A percentile compares a stretch with the other conserved stretches of the same genome.
phyloP scores from a whole-genome alignment of 208 protist species.

The Tritrichomonas foetus region DNA sequence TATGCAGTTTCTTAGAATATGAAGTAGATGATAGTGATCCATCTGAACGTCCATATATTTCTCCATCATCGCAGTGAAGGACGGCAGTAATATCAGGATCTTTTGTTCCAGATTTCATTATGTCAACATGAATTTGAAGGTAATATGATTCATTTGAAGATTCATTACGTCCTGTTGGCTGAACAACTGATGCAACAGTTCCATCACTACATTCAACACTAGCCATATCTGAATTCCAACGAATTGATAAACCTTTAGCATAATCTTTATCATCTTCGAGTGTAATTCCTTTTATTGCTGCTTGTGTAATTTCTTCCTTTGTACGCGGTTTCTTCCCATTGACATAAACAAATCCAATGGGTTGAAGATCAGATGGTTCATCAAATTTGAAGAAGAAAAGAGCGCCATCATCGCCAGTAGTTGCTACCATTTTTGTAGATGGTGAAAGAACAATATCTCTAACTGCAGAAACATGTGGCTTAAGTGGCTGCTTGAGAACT shows the following conservation, averaged over 20 bases:
- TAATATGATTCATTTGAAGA: not conserved
- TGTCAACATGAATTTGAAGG: not conserved
- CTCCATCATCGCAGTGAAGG: not conserved
- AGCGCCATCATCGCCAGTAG: conserved; percentile 66
- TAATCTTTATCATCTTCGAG: conserved; percentile 36
- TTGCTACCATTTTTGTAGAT: conserved; percentile 68
- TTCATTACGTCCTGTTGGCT: not conserved
- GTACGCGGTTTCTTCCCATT: conserved; percentile 52
- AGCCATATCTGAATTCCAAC: not conserved
- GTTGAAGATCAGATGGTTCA: conserved; percentile 48
- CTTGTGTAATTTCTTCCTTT: conserved; percentile 37
- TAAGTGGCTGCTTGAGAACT: conserved; percentile 52
- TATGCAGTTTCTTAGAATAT: not conserved
- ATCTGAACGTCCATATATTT: not conserved
- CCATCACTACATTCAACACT: conserved; percentile 20
- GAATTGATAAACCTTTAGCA: not conserved
- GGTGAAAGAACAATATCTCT: conserved; percentile 65
- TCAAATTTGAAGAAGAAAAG: conserved; percentile 78
- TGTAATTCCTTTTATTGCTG: not conserved
- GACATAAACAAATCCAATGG: conserved; percentile 70
- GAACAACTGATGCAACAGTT: not conserved
- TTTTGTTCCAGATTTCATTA: not conserved
- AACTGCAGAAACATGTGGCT: conserved; percentile 68
- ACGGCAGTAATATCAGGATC: not conserved
- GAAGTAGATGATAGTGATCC: not conserved